Base-by-base conservation (phyloP, 768 basidiomycete genomes). In the Mycena floridula region DNA sequence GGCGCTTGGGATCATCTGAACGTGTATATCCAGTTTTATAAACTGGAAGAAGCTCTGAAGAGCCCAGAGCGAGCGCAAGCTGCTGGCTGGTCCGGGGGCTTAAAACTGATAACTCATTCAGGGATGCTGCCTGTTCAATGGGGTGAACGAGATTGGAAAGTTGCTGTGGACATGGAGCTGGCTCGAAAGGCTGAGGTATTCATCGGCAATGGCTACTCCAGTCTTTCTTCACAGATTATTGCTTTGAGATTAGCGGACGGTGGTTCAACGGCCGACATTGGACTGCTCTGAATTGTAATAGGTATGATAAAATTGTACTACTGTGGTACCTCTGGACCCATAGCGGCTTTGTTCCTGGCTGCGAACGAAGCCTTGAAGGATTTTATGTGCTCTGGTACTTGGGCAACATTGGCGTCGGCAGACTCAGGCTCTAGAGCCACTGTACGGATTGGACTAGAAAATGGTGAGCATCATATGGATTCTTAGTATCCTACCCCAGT, bases 131-230 rank as follows among this genome's bases (percentile, higher is more conserved):
- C 65, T 3, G 53, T 67, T 11, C 45, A 51, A 20, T 55, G 60
- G 55, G 69, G 69, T 1, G 71, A 73, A 55, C 53, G 52, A 21
- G 73, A 75, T 46, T 73, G 65, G 59, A 57, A 59, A 16, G 70
- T 72, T 12, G 64, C 62, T 40, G 69, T 69, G 6, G 73, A 75
- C 55, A 66, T 72, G 32, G 71, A 75, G 51, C 49, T 75, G 26
- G 73, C 68, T 4, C 60, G 64, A 41, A 59, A 59, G 25, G 71
- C 73, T 7, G 64, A 66, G 27, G 61, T 67, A 6, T 73, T 73
- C 41, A 61, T 75, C 28, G 73, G 72, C 11, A 75, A 71, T 53
- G 70, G 72, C 8, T 75, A 68, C 49, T 75, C 73, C 22, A 73
- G 69, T 49, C 53, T 75, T 42, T 69, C 64, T 50, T 65, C 72